These are phyloP conservation scores for Exophiala sideris DNA, from an alignment of 2,329 filamentous ascomycete species.

Conservation along the genomic window DNA sequence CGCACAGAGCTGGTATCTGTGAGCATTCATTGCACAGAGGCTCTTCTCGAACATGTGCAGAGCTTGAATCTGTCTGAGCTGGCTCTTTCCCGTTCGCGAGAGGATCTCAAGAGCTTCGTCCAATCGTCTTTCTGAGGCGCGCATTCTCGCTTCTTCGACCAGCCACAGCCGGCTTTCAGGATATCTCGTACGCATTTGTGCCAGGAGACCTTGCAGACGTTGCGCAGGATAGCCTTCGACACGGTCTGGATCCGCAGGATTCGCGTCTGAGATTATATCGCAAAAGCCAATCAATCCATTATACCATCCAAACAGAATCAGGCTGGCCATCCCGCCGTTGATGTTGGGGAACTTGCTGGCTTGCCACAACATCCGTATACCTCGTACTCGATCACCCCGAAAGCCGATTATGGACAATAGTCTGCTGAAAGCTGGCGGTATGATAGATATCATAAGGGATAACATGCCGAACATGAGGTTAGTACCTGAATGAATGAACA, in stretches of 20 bases:
- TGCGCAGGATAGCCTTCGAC: slow-evolving; percentile 69
- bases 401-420: slow-evolving; percentile 88
- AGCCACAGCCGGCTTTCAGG: slow-evolving; percentile 82
- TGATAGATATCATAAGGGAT: slow-evolving; percentile 82
- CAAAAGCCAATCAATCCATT: slow-evolving; percentile 81
- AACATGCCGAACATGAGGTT: slow-evolving; percentile 89
- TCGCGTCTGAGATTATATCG: slow-evolving; percentile 68
- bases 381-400: slow-evolving; percentile 77
- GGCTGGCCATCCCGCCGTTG: slow-evolving; percentile 79
- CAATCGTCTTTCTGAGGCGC: slow-evolving; percentile 64
- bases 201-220: slow-evolving; percentile 64
- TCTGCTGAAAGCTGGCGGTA: slow-evolving; percentile 85
- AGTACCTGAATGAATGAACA: slow-evolving; percentile 83
- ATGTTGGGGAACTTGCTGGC: slow-evolving; percentile 81
- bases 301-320: slow-evolving; percentile 81
- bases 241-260: slow-evolving; percentile 52
- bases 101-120: slow-evolving; percentile 66
- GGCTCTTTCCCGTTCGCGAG: slow-evolving; percentile 55
- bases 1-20: slow-evolving; percentile 71
- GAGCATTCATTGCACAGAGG: slow-evolving; percentile 72
- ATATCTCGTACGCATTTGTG: slow-evolving; percentile 71
- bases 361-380: slow-evolving; percentile 84
- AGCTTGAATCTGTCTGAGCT: slow-evolving; percentile 84
- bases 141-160: slow-evolving; percentile 79
- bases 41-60: slow-evolving; percentile 82